Base-by-base conservation (phyloP, 1,284 basidiomycete species). In the Pyrrhoderma lamaoense region DNA sequence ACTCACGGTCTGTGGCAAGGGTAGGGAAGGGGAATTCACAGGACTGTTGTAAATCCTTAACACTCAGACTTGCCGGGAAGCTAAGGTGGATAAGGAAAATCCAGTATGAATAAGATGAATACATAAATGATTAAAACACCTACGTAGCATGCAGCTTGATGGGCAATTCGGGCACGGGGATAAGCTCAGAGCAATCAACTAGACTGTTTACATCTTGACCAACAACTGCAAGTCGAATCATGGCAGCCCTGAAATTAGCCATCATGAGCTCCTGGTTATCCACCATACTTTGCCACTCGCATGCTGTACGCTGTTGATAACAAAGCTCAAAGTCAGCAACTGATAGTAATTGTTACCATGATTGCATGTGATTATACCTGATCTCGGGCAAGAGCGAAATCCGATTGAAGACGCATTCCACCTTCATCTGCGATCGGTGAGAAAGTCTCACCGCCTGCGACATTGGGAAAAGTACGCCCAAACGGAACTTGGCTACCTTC, bases 171-270 rank as follows among this genome's bases (percentile, higher is more conserved):
- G 51, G 40, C 4, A 18, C 22, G 14, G 54, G 51, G 16, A 57
- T 51, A 45, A 54, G 43, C 25, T 58, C 52, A 27, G 55, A 50
- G 42, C 56, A 58, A 49, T 58, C 57, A 34, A 54, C 23, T 14
- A 56, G 44, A 14, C 46, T 23, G 13, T 37, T 42, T 11, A 48
- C 47, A 59, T 64, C 51, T 51, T 65, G 62, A 18, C 66, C 65
- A 59, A 66, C 58, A 47, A 65, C 52, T 5, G 63, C 47, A 43
- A 69, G 62, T 61, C 65, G 65, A 45, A 55, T 54, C 60, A 66
- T 63, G 27, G 62, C 66, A 22, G 57, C 57, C 49, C 58, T 58
- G 61, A 67, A 67, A n/a, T n/a, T n/a, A n/a, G n/a, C n/a, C n/a
- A n/a, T n/a, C n/a, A n/a, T n/a, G n/a, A n/a, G n/a, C n/a, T n/a